Percentiles rank a stretch among this genome's conserved stretches.
These are phyloP conservation scores for Phytophthora kernoviae DNA, from an alignment of 352 stramenopile species.

Conservation along the genomic window DNA sequence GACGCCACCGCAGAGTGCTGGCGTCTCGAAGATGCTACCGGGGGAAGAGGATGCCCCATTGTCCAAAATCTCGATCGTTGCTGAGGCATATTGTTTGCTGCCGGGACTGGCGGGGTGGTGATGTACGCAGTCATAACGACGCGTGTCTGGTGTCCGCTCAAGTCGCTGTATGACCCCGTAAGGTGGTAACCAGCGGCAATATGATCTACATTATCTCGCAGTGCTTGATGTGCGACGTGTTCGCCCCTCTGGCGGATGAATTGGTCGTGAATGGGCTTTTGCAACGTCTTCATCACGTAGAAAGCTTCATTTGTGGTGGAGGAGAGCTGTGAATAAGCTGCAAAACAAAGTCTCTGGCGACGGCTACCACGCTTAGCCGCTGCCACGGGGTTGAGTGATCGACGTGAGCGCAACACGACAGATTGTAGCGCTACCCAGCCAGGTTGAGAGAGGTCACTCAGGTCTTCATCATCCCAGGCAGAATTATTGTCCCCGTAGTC, in stretches of 20 bases:
- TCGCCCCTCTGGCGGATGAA: conserved; percentile 17
- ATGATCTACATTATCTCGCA: conserved; percentile 50
- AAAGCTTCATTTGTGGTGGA: conserved; percentile 52
- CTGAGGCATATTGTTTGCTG: background rate
- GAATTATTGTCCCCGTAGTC: conserved; percentile 21
- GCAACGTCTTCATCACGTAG: conserved; percentile 71
- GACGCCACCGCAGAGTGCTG: conserved; percentile 7
- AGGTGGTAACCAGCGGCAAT: conserved; percentile 74
- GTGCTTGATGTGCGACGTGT: conserved; percentile 22
- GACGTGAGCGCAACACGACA: conserved; percentile 44
- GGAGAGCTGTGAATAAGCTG: conserved; percentile 54
- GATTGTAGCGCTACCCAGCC: conserved; percentile 55
- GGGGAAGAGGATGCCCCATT: conserved; percentile 7
- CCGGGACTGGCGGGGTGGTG: conserved; percentile 12
- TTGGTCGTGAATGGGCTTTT: conserved; percentile 46
- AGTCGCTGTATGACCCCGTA: conserved; percentile 44
- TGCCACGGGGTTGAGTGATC: conserved; percentile 39
- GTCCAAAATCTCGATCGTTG: conserved; percentile 21
- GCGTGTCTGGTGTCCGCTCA: conserved; percentile 56
- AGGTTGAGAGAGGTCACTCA: conserved; percentile 33
- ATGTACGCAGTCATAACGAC: conserved; percentile 70
- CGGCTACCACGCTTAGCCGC: conserved; percentile 39
- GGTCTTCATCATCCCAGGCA: conserved; percentile 30
- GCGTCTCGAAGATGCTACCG: conserved; percentile 2
- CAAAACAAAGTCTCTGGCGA: conserved; percentile 63